Conservation (phyloP, 2,329 filamentous ascomycete species). For the Aspergillus spinulosporus region DNA sequence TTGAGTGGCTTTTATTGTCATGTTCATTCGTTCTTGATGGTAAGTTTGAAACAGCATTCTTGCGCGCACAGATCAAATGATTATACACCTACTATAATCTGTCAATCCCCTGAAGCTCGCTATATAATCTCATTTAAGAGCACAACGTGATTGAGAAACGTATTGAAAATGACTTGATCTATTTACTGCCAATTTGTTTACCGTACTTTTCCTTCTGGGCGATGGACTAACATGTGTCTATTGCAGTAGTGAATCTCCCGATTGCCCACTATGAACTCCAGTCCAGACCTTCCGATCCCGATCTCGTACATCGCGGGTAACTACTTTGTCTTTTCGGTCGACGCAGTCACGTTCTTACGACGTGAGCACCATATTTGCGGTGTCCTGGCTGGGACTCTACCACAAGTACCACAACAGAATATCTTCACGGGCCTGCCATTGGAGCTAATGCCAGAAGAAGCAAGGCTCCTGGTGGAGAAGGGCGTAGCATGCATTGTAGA, state of each 20-base stretch:
- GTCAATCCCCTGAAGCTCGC: slow-evolving; percentile 75
- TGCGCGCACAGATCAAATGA: slow-evolving; percentile 55
- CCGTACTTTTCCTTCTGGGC: slow-evolving; percentile 9
- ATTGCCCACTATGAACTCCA: slow-evolving; percentile 32
- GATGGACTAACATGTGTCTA: slow-evolving; percentile 27
- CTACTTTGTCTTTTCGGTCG: slow-evolving; percentile 86
- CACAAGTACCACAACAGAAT: slow-evolving; percentile 92
- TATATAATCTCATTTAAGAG: slow-evolving; percentile 39
- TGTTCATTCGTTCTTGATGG: slow-evolving; percentile 30
- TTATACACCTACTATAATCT: slow-evolving; percentile 67
- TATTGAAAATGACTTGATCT: slow-evolving; percentile 39
- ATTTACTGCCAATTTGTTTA: slow-evolving; percentile 12
- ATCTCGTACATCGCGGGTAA: slow-evolving; percentile 78
- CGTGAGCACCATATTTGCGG: slow-evolving; percentile 81
- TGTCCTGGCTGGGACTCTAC: slow-evolving; percentile 81
- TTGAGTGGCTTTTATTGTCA: slow-evolving; percentile 14
- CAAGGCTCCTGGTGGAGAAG: slow-evolving; percentile 73
- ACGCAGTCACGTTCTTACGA: slow-evolving; percentile 74
- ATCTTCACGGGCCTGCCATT: slow-evolving; percentile 86
- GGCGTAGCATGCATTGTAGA: slow-evolving; percentile 78
- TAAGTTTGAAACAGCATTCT: slow-evolving; percentile 22
- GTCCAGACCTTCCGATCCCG: slow-evolving; percentile 61
- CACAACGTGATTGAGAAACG: slow-evolving; percentile 46
- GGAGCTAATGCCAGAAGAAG: slow-evolving; percentile 90
- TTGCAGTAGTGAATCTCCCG: slow-evolving; percentile 19